A percentile compares a stretch with the other conserved stretches of the same genome.
These are phyloP conservation scores for Trichothecium sympodiale DNA, from an alignment of 2,329 filamentous ascomycete genomes.

Conservation along the genomic window DNA sequence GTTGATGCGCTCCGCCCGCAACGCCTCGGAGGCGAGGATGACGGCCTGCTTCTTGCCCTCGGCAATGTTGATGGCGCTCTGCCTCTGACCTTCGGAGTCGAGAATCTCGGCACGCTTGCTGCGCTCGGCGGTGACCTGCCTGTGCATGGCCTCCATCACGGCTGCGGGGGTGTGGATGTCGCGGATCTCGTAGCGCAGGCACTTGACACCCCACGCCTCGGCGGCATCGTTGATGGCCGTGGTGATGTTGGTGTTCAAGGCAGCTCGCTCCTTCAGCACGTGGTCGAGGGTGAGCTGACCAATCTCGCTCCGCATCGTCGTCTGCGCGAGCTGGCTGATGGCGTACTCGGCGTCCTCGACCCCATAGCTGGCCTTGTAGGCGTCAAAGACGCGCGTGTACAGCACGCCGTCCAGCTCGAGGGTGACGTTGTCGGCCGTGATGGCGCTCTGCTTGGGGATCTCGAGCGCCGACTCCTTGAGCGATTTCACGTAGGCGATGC, in stretches of 20 bases:
- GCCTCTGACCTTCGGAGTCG: conserved; percentile 91
- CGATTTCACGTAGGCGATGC: conserved; percentile 95
- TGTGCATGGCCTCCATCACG: conserved; percentile 96
- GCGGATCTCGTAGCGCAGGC: conserved; percentile 92
- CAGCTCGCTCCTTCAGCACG: conserved; percentile 91
- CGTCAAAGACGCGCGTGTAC: conserved; percentile 93
- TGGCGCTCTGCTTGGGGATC: conserved; percentile 94
- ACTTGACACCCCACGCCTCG: conserved; percentile 92
- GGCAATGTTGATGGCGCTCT: conserved; percentile 97
- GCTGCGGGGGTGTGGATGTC: conserved; percentile 93
- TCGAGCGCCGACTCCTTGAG: conserved; percentile 94
- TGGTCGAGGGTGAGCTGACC: conserved; percentile 94
- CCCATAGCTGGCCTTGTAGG: conserved; percentile 96
- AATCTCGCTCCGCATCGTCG: conserved; percentile 97
- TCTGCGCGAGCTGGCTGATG: conserved; percentile 95
- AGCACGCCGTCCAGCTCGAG: conserved; percentile 91
- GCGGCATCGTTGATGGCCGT: conserved; percentile 96
- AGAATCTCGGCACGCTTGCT: conserved; percentile 97
- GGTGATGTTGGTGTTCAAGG: conserved; percentile 97
- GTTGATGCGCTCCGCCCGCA: conserved; percentile 88
- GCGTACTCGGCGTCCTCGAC: conserved; percentile 98
- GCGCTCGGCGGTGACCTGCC: conserved; percentile 92
- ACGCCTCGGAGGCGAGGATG: conserved; percentile 86
- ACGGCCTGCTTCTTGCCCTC: conserved; percentile 96
- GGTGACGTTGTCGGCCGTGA: conserved; percentile 97